Conservation (phyloP, 192 early-diverging fungal genomes). For the Coemansia reversa region DNA sequence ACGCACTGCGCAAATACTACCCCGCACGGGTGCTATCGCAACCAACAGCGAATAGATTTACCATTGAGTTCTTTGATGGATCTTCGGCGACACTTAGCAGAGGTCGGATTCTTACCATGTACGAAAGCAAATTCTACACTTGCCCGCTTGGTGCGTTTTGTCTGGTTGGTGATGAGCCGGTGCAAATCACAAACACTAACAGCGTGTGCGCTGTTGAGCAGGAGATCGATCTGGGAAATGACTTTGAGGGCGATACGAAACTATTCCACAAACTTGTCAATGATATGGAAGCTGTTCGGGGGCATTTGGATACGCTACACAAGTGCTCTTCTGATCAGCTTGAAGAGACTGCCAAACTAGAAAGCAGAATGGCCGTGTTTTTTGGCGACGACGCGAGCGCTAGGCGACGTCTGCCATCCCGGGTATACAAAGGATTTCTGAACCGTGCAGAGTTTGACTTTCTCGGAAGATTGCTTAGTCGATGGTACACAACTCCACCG, state of each 20-base stretch:
- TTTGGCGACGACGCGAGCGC: conserved; percentile 25
- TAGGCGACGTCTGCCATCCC: conserved; percentile 24
- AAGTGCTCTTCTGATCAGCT: conserved; percentile 24
- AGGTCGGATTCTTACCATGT: conserved; percentile 37
- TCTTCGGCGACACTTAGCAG: conserved; percentile 11
- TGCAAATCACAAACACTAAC: neutral
- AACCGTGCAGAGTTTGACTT: conserved; percentile 52
- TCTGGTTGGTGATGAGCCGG: conserved; percentile 41
- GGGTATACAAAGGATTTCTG: conserved; percentile 29
- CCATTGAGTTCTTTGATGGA: conserved; percentile 45
- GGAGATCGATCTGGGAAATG: conserved; percentile 15
- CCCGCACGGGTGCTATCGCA: conserved; percentile 32
- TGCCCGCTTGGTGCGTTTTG: conserved; percentile 34
- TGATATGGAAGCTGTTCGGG: conserved; percentile 15
- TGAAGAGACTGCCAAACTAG: conserved; percentile 11
- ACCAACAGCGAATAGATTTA: conserved; percentile 16
- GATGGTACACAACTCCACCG: conserved; percentile 42
- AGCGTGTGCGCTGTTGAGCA: neutral
- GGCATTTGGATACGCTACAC: conserved; percentile 34
- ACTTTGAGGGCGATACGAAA: conserved; percentile 32
- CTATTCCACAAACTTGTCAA: conserved; percentile 21
- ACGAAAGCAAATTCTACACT: conserved; percentile 40
- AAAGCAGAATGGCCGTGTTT: conserved; percentile 32
- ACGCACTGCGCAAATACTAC: conserved; percentile 40
- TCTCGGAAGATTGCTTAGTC: conserved; percentile 32